Conservation (phyloP, 257 asterid species). For the Capsicum rhomboideum region DNA sequence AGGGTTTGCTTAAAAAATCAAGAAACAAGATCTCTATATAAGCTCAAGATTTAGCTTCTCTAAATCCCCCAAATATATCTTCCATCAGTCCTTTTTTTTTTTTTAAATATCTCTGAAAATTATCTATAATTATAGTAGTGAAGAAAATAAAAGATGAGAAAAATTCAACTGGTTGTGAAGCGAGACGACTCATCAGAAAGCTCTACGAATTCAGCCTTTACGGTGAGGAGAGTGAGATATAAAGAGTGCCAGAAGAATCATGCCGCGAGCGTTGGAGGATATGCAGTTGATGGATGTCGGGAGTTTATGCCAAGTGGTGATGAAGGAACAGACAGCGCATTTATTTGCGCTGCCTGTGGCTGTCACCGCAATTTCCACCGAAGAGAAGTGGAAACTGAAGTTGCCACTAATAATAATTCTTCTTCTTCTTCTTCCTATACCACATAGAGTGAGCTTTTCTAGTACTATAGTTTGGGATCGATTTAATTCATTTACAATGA, state of each 20-base stretch:
- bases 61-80: neutral
- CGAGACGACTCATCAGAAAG: slow-evolving; percentile 12
- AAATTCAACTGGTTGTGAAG: slow-evolving; percentile 18
- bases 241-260: slow-evolving; percentile 88
- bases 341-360: slow-evolving; percentile 86
- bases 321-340: slow-evolving; percentile 34
- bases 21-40: slow-evolving; percentile 1
- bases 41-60: neutral
- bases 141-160: slow-evolving; percentile 24
- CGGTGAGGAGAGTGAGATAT: slow-evolving; percentile 42
- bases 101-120: neutral
- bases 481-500: neutral
- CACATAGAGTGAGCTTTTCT: neutral
- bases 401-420: slow-evolving; percentile 11
- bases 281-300: slow-evolving; percentile 92
- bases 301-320: slow-evolving; percentile 58
- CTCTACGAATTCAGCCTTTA: slow-evolving; percentile 22
- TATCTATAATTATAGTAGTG: neutral
- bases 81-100: neutral
- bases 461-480: neutral
- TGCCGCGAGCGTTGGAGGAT: slow-evolving; percentile 76
- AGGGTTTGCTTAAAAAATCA: slow-evolving; percentile 32
- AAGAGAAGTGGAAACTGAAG: slow-evolving; percentile 43
- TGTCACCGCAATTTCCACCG: slow-evolving; percentile 86
- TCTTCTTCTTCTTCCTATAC: neutral